These are phyloP conservation scores for Withania somnifera DNA, from an alignment of 305 asterid species.

Conservation along the genomic window DNA sequence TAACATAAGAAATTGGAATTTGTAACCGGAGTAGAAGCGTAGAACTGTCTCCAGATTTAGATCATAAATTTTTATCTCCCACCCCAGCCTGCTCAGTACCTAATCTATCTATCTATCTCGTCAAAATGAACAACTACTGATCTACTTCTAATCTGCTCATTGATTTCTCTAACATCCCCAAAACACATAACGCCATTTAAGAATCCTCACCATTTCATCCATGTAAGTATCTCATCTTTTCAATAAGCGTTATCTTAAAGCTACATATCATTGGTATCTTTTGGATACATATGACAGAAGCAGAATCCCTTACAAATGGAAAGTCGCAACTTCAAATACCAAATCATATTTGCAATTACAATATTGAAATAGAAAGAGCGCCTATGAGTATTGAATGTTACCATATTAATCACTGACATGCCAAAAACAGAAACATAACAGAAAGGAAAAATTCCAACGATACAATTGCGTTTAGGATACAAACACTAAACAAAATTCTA, in stretches of 20 bases:
- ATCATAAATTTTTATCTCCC: background rate
- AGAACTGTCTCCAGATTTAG: background rate
- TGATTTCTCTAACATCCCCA: background rate
- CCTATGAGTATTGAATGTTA: background rate
- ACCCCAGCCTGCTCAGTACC: background rate
- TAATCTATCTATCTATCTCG: background rate
- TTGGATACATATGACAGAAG: background rate
- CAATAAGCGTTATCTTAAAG: background rate
- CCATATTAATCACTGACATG: background rate
- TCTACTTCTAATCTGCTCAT: background rate
- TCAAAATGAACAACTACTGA: background rate
- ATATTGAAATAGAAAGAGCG: background rate
- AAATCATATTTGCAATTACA: background rate
- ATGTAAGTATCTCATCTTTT: background rate
- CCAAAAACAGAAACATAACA: background rate
- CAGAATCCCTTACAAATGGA: background rate
- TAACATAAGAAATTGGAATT: too few species aligned
- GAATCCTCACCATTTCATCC: background rate
- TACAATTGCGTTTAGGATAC: background rate
- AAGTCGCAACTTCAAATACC: background rate
- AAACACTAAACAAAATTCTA: background rate
- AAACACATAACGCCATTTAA: background rate
- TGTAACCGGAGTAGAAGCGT: background rate
- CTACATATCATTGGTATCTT: background rate
- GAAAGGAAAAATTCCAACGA: background rate